Evolutionary conservation across 106 monocot genomes (phyloP), one percentile per base, ranked within the genome.

Genomic region (Dactylorhiza incarnata): DNA sequence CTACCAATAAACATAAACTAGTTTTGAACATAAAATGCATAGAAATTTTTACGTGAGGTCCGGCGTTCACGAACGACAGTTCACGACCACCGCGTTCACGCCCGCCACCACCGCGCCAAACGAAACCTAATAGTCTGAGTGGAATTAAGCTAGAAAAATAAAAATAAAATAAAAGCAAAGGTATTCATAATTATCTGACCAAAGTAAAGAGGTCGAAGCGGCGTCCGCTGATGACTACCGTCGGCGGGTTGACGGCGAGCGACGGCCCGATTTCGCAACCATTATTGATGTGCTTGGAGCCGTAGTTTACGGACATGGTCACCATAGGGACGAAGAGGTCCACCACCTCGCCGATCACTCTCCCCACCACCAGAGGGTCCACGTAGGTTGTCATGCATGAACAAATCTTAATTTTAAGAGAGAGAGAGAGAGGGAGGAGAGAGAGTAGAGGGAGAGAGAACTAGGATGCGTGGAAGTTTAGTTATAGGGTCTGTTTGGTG

Each of bases 291-390:
- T 77, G 70, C 46, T 26, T 77, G 6, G 72, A 4, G 7, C 65
- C 77, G 45, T 73, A 82, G 17, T 53, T 29, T 15, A 82, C 62
- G 2, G 37, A 47, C 48, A 77, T 59, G 29, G 26, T 20, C 7
- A 77, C 82, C 5, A 49, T 25, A 0, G 72, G 77, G 5, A 71
- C 53, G 55, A 82, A 82, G 0, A 52, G 48, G 48, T 82, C 77
- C 15, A 82, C 19, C 62, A 82, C 82, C 24, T 82, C 77, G 12
- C 72, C 77, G 54, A 82, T 77, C 77, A 82, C 72, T 45, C 77
- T 63, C 23, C 59, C 82, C 49, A 73, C 54, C 63, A 82, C 77
- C 73, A 82, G 54, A 43, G 77, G 44, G 17, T 75, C 68, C 6
- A 81, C 72, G 48, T 53, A 11, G 74, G 48, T 51, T 45, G 71